Conservation (phyloP, 2,329 filamentous ascomycete species). For the Trichoderma sp. region DNA sequence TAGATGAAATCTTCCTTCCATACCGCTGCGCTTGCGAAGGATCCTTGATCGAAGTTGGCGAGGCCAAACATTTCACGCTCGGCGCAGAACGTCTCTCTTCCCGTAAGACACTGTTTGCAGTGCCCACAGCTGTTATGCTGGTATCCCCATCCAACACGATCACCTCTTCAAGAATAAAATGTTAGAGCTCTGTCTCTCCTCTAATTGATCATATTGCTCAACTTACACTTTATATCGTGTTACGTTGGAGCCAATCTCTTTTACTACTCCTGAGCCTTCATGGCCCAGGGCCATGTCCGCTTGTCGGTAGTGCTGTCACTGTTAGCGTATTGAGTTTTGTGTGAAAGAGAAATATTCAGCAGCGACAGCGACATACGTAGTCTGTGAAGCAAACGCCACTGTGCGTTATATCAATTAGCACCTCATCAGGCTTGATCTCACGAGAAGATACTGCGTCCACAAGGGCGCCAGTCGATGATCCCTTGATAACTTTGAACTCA, state of each 20-base stretch:
- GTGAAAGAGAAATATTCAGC: not conserved
- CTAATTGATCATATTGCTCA: not conserved
- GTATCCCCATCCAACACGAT: constrained; percentile 1
- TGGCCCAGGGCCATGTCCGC: not conserved
- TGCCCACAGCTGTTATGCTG: not conserved
- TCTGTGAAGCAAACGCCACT: not conserved
- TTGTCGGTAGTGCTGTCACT: not conserved
- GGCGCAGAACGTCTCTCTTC: constrained; percentile 2
- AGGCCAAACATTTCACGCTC: not conserved
- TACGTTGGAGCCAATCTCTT: not conserved
- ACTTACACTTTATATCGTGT: not conserved
- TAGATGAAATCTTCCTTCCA: not conserved
- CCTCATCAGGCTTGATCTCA: not conserved
- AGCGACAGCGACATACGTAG: not conserved
- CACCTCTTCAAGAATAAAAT: not conserved
- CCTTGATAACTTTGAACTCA: not conserved
- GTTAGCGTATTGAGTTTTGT: not conserved
- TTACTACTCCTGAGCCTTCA: not conserved
- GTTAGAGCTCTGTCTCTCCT: not conserved
- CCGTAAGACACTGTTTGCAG: constrained; percentile 11
- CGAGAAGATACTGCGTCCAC: not conserved
- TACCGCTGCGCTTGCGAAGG: not conserved
- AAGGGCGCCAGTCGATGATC: not conserved
- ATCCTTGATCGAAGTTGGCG: not conserved
- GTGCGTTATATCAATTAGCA: not conserved